These are phyloP conservation scores for Phytophthora tentaculata DNA, from an alignment of 352 stramenopile genomes.

Conservation along the genomic window DNA sequence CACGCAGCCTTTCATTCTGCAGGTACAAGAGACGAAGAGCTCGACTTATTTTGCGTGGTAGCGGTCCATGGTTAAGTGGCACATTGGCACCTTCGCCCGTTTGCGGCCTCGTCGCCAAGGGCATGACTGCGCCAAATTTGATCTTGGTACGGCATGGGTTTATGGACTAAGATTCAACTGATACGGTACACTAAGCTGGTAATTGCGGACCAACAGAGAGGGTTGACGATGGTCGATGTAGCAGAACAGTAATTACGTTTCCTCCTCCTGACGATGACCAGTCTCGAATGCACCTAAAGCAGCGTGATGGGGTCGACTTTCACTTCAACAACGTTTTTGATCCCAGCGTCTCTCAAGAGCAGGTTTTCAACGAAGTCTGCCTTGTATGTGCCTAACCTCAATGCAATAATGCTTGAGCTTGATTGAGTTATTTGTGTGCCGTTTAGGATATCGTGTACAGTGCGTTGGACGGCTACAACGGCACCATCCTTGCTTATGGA, in stretches of 20 bases:
- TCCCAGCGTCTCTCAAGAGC: constrained; percentile 64
- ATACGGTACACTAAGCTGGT: neutral
- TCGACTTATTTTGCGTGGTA: neutral
- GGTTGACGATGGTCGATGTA: constrained; percentile 51
- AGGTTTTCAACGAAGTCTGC: constrained; percentile 75
- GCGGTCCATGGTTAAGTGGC: constrained; percentile 68
- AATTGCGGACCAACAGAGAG: constrained; percentile 37
- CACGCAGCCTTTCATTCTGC: too few species aligned
- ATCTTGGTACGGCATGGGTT: constrained; percentile 44
- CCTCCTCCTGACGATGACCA: constrained; percentile 63
- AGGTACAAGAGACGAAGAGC: too few species aligned
- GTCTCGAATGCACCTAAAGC: constrained; percentile 68
- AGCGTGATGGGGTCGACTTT: constrained; percentile 76
- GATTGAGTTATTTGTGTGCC: neutral
- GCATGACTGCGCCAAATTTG: constrained; percentile 68
- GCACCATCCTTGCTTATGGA: constrained; percentile 75
- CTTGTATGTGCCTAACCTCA: constrained; percentile 32
- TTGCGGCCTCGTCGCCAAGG: constrained; percentile 63
- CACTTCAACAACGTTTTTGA: constrained; percentile 79
- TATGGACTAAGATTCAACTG: neutral
- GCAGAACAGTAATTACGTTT: constrained; percentile 60
- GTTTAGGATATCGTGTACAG: constrained; percentile 72
- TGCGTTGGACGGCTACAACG: constrained; percentile 76
- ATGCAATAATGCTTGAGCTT: neutral
- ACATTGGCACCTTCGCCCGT: constrained; percentile 78